Evolutionary conservation across 768 basidiomycete species (phyloP).

Genomic region (Kondoa malvinella): DNA sequence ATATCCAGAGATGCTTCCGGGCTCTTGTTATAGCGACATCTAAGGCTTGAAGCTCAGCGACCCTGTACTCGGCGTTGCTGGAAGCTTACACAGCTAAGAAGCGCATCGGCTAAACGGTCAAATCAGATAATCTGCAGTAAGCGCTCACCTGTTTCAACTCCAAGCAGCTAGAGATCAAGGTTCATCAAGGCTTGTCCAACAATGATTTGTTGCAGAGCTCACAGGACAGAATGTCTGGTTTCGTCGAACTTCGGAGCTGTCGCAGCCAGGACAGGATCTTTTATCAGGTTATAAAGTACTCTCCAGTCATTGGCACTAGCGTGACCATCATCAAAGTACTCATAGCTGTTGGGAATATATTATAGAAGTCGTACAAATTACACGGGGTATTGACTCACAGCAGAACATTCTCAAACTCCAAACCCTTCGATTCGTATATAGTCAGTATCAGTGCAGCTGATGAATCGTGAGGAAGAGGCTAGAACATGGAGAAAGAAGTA

Average conservation of each 20-base stretch:
- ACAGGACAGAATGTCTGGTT: not conserved
- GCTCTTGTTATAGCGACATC: constrained; percentile 16
- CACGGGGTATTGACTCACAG: not conserved
- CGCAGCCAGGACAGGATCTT: not conserved
- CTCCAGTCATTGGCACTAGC: constrained; percentile 8
- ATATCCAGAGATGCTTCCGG: constrained; percentile 11
- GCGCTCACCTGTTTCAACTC: not conserved
- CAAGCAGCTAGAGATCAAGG: constrained; percentile 1
- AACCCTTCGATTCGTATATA: constrained; percentile 13
- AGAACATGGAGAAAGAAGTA: too few relatives aligned
- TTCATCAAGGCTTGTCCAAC: too few relatives aligned
- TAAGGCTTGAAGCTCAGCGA: not conserved
- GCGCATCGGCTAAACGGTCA: not conserved
- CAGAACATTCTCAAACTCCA: constrained; percentile 11
- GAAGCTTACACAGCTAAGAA: not conserved
- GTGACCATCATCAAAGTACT: constrained; percentile 9
- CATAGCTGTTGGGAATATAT: not conserved
- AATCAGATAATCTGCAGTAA: too few relatives aligned
- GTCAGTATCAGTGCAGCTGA: constrained; percentile 15
- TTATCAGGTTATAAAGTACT: not conserved
- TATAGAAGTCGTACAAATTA: not conserved
- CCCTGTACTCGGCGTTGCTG: not conserved
- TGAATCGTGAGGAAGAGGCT: too few relatives aligned
- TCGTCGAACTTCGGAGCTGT: constrained; percentile 7
- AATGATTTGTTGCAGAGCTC: not conserved